Evolutionary conservation across 345 rosid species (phyloP).

Genomic region (Citrus mangshanensis): DNA sequence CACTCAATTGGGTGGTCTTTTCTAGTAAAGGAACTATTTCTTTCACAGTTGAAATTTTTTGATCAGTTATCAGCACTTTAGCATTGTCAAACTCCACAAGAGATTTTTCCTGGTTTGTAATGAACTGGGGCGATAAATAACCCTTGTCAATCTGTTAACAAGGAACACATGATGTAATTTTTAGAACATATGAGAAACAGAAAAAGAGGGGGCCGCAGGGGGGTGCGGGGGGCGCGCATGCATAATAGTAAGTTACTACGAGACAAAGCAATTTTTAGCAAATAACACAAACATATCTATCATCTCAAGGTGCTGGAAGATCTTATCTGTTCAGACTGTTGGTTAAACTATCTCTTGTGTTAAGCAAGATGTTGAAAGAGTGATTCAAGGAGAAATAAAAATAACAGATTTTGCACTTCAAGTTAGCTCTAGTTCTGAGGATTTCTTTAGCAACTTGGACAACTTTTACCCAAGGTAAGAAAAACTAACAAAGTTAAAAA

Average conservation of each 20-base stretch:
- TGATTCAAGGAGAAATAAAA: neutral
- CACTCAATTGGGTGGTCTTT: conserved; percentile 70
- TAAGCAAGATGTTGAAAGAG: neutral
- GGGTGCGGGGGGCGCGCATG: neutral
- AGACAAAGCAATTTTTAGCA: neutral
- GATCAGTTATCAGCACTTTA: conserved; percentile 77
- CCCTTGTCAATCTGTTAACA: conserved; percentile 78
- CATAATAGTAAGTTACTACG: neutral
- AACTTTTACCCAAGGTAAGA: neutral
- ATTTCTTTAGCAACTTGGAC: neutral
- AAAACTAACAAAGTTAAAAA: neutral
- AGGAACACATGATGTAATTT: neutral
- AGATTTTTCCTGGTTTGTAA: conserved; percentile 75
- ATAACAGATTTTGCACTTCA: too few relatives aligned
- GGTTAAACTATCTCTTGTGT: neutral
- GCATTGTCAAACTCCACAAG: conserved; percentile 77
- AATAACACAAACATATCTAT: neutral
- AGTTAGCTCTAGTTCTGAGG: neutral
- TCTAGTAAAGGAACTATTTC: conserved; percentile 72
- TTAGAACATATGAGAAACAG: neutral
- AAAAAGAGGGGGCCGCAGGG: neutral
- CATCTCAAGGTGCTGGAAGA: neutral
- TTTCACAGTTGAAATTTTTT: conserved; percentile 57
- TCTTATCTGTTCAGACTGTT: neutral
- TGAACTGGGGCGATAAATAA: conserved; percentile 73